These are phyloP conservation scores for Copromyces sp. DNA, from an alignment of 495 filamentous ascomycete genomes.

Conservation along the genomic window DNA sequence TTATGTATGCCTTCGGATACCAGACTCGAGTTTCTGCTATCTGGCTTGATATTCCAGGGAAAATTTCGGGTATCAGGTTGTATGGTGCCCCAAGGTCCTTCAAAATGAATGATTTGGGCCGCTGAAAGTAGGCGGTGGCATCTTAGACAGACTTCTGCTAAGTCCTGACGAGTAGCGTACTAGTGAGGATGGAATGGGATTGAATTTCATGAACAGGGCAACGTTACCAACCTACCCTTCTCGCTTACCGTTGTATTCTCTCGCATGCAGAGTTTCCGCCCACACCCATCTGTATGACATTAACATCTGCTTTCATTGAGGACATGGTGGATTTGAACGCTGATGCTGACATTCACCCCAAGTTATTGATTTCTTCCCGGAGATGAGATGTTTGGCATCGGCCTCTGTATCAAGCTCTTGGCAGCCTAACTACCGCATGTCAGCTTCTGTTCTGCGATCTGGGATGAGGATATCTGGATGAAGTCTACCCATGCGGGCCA, in stretches of 20 bases:
- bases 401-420: neutral
- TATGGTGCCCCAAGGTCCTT: neutral
- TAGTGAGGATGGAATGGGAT: neutral
- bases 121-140: neutral
- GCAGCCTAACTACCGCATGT: neutral
- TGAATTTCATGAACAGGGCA: neutral
- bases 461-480: neutral
- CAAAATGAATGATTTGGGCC: neutral
- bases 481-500: neutral
- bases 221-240: neutral
- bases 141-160: neutral
- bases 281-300: neutral
- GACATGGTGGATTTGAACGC: neutral
- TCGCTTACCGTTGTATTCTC: neutral
- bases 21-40: neutral
- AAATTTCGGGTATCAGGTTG: neutral
- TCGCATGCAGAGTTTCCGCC: neutral
- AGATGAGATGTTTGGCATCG: neutral
- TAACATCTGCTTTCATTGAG: neutral
- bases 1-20: neutral
- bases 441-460: neutral
- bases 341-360: neutral
- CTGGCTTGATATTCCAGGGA: neutral
- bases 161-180: neutral
- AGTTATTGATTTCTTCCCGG: neutral